A percentile compares a stretch with the other conserved stretches of the same genome.
Evolutionary conservation across 805 yeast genomes (phyloP).

Genomic region (Candida easanensis): DNA sequence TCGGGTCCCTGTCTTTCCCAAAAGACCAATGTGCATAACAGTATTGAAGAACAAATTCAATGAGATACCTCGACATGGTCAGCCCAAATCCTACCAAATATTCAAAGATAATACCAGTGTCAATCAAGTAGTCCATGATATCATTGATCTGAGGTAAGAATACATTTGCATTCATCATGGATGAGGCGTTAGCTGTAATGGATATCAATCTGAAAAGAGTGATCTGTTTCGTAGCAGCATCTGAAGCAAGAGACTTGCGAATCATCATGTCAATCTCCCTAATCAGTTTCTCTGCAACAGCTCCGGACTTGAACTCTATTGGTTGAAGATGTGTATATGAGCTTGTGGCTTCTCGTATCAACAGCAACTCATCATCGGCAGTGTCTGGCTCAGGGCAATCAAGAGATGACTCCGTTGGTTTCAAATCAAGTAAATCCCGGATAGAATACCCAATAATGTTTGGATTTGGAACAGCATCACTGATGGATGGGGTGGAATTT

Average conservation of each 20-base stretch:
- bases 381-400: neutral
- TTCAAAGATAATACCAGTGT: conserved; percentile 35
- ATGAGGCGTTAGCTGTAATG: conserved; percentile 31
- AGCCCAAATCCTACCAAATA: conserved; percentile 25
- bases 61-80: conserved; percentile 29
- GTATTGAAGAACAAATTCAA: conserved; percentile 43
- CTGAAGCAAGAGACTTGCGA: neutral
- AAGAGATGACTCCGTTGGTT: conserved; percentile 12
- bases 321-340: conserved; percentile 12
- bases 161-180: conserved; percentile 34
- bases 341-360: conserved; percentile 4
- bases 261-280: conserved; percentile 21
- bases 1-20: conserved; percentile 16
- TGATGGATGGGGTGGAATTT: neutral
- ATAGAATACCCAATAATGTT: conserved; percentile 16
- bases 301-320: conserved; percentile 23
- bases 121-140: conserved; percentile 39
- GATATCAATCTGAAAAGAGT: conserved; percentile 32
- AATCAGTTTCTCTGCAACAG: conserved; percentile 28
- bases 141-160: conserved; percentile 37
- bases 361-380: neutral
- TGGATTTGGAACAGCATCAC: neutral
- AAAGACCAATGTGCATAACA: conserved; percentile 46
- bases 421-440: conserved; percentile 17
- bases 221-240: conserved; percentile 25